Conservation (phyloP, 2,329 filamentous ascomycete genomes). For the Scleromitrula shiraiana region DNA sequence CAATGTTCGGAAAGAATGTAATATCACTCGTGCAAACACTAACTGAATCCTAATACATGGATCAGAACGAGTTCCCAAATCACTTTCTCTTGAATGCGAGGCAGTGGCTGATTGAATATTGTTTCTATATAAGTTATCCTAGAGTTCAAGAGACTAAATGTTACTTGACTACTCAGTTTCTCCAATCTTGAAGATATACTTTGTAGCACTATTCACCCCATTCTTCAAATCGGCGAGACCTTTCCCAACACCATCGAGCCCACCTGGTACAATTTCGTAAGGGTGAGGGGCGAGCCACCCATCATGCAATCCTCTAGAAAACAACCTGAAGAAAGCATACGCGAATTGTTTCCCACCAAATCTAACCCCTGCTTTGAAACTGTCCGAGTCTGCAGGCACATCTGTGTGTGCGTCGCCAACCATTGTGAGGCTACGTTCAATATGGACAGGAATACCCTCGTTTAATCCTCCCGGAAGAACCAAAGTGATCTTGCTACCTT, state of each 20-base stretch:
- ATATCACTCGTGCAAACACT: too few species aligned
- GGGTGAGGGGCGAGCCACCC: constrained; percentile 44
- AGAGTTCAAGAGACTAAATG: background rate
- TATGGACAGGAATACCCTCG: constrained; percentile 26
- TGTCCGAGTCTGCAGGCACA: constrained; percentile 8
- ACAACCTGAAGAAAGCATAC: constrained; percentile 21
- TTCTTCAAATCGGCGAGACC: constrained; percentile 47
- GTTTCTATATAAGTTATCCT: background rate
- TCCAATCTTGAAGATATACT: constrained; percentile 48
- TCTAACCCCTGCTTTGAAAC: constrained; percentile 17
- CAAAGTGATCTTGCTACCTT: constrained; percentile 31
- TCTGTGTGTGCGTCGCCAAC: constrained; percentile 21
- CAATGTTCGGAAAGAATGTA: too few species aligned
- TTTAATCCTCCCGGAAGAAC: constrained; percentile 38
- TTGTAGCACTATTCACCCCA: constrained; percentile 54
- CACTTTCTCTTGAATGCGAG: too few species aligned
- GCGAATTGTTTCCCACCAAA: constrained; percentile 22
- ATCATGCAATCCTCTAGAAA: constrained; percentile 36
- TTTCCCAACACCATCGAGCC: constrained; percentile 39
- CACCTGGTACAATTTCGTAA: constrained; percentile 42
- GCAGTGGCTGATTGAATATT: too few species aligned
- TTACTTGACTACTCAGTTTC: constrained; percentile 19
- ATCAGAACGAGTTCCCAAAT: too few species aligned
- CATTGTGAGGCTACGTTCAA: constrained; percentile 15
- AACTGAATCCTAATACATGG: too few species aligned